phyloP scores from a whole-genome alignment of 2,329 filamentous ascomycete species.

The Colletotrichum brevisporum region DNA sequence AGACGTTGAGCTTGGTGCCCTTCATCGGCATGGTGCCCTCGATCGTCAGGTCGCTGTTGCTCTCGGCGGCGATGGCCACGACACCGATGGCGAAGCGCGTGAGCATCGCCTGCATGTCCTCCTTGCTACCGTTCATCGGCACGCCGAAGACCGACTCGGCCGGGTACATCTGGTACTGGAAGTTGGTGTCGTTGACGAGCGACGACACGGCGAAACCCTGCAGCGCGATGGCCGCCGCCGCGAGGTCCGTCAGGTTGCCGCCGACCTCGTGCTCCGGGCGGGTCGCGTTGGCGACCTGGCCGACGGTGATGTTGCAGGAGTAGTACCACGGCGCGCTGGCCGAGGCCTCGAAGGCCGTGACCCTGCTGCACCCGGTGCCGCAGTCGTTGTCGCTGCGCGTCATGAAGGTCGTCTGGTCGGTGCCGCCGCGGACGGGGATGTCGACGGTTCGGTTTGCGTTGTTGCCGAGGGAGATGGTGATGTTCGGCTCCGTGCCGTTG shows the following conservation, averaged over 20 bases:
- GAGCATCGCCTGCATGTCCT: slow-evolving; percentile 53
- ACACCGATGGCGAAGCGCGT: slow-evolving; percentile 54
- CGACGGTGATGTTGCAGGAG: slow-evolving; percentile 55
- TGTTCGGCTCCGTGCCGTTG: slow-evolving; percentile 45
- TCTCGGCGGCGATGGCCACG: slow-evolving; percentile 50
- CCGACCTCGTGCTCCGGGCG: slow-evolving; percentile 54
- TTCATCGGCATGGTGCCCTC: slow-evolving; percentile 49
- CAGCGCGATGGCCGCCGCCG: slow-evolving; percentile 56
- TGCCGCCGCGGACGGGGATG: slow-evolving; percentile 48
- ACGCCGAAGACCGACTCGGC: slow-evolving; percentile 55
- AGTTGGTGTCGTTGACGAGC: slow-evolving; percentile 42
- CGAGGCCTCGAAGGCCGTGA: slow-evolving; percentile 57
- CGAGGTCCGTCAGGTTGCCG: slow-evolving; percentile 50
- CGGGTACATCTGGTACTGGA: slow-evolving; percentile 58
- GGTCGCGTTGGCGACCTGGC: slow-evolving; percentile 50
- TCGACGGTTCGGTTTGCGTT: slow-evolving; percentile 22
- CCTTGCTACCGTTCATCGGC: slow-evolving; percentile 47
- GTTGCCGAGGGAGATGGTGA: slow-evolving; percentile 46
- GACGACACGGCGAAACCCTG: slow-evolving; percentile 52
- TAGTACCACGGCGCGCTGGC: slow-evolving; percentile 56
- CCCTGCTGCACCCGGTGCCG: slow-evolving; percentile 45
- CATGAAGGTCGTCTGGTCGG: slow-evolving; percentile 55
- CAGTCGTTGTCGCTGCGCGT: slow-evolving; percentile 46
- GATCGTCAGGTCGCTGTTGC: slow-evolving; percentile 45
- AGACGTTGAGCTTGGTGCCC: slow-evolving; percentile 50